Evolutionary conservation across 371 early-diverging fungal genomes (phyloP), one percentile per base, ranked within the genome.

Genomic region (Mucor plumbeus): DNA sequence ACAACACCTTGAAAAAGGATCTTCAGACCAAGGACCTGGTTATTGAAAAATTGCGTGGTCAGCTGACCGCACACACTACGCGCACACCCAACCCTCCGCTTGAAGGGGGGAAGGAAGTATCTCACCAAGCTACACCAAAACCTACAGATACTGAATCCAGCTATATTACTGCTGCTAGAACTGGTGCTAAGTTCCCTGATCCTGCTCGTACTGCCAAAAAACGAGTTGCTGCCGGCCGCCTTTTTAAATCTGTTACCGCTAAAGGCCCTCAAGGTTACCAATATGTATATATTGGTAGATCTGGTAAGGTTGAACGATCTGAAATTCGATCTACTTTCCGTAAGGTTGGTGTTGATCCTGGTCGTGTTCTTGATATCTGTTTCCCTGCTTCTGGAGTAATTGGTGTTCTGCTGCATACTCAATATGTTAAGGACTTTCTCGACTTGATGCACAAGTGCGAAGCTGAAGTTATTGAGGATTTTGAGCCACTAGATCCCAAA

Each of bases 331-430:
- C 14, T 17, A 53, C 19, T 3, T 41, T 68, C 31, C 36, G 59
- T 14, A 3, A 14, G 6, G 17, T 68, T 48, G 63, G 63, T 9
- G 31, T 63, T 2, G 68, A 63, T 17, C 41, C 58, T 7, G 33
- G 47, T 15, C 68, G 68, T 50, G 17, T 63, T 1, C 58, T 68
- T 5, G 41, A 64, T 48, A n/a, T 64, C 31, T 40, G 14, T 10
- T 64, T 56, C 31, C 65, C 59, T 9, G 65, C 41, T 19, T 4
- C 17, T 21, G 57, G 35, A n/a, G 50, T 58, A 4, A 21, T 58
- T 38, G 65, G 36, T 26, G 19, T 58, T 10, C 34, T 64, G 1
- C 14, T 59, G 0, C 60, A 65, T 26, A 21, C 7, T 8, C 41
- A 57, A 4, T 64, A 64, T 36, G 58, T 9, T 4, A 4, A 5